phyloP scores from a whole-genome alignment of 192 early-diverging fungal genomes.

The Coemansia sp. region DNA sequence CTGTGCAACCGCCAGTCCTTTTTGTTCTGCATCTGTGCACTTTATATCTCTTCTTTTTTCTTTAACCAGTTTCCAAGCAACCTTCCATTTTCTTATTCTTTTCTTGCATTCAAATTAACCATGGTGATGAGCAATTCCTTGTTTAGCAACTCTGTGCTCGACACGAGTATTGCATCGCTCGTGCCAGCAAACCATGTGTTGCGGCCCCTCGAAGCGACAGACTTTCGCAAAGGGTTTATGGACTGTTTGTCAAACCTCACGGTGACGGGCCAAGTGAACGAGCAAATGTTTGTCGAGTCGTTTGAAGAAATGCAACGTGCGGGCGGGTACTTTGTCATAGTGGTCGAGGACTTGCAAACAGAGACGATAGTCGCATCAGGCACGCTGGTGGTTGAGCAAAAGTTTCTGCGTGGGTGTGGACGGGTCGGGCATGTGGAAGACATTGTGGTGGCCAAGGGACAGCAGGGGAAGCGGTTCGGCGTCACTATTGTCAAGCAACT shows the following conservation, averaged over 20 bases:
- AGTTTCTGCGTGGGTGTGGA: constrained; percentile 81
- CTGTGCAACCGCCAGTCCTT: neutral
- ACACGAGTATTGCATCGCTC: constrained; percentile 57
- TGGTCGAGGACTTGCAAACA: constrained; percentile 67
- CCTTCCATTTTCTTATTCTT: neutral
- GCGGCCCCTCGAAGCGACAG: constrained; percentile 72
- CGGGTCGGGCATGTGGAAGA: constrained; percentile 93
- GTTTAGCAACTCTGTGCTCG: constrained; percentile 62
- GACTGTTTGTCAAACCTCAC: constrained; percentile 77
- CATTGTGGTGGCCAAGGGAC: constrained; percentile 73
- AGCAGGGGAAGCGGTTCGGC: constrained; percentile 71
- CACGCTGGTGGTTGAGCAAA: constrained; percentile 86
- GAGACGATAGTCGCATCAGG: constrained; percentile 76
- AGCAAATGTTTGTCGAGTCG: constrained; percentile 71
- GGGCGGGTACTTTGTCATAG: constrained; percentile 73
- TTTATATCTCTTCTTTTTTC: neutral
- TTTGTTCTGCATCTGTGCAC: neutral
- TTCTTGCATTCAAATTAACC: neutral
- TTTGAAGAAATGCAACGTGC: constrained; percentile 74
- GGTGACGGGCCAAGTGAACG: constrained; percentile 69
- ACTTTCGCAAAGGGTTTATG: constrained; percentile 76
- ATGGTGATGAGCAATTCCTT: constrained; percentile 49
- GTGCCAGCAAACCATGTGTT: constrained; percentile 71
- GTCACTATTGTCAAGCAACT: constrained; percentile 82
- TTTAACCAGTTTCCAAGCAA: neutral